Evolutionary conservation across 352 stramenopile genomes (phyloP).

Genomic region (Thraustochytrium striatum): DNA sequence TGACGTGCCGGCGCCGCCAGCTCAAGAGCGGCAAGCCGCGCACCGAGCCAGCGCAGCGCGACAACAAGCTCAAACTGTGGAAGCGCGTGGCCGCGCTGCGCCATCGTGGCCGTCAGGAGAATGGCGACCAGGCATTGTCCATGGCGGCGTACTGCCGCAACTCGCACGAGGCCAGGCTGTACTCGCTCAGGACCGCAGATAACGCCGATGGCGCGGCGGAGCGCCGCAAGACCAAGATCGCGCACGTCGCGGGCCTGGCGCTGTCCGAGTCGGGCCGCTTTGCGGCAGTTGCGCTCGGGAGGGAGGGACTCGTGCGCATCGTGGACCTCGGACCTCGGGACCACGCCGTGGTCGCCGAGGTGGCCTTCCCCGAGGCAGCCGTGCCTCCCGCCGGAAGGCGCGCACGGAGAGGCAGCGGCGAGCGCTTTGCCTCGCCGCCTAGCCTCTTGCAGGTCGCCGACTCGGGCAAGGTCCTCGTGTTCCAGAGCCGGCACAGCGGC

Average conservation of each 20-base stretch:
- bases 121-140: neutral
- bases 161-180: neutral
- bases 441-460: neutral
- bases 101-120: neutral
- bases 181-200: neutral
- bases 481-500: neutral
- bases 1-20: neutral
- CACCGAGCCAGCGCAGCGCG: too few relatives aligned
- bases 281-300: neutral
- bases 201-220: neutral
- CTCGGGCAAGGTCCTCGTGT: neutral
- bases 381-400: neutral
- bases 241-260: neutral
- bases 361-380: neutral
- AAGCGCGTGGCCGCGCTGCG: neutral
- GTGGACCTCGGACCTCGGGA: neutral
- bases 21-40: neutral
- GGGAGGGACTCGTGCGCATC: neutral
- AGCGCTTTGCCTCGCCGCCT: too few relatives aligned
- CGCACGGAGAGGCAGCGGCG: too few relatives aligned
- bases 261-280: neutral
- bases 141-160: neutral
- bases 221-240: conserved; percentile 18
- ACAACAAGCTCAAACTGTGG: neutral
- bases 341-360: neutral